phyloP scores from a whole-genome alignment of 768 basidiomycete genomes.

The Hygrophoropsis aurantiaca region DNA sequence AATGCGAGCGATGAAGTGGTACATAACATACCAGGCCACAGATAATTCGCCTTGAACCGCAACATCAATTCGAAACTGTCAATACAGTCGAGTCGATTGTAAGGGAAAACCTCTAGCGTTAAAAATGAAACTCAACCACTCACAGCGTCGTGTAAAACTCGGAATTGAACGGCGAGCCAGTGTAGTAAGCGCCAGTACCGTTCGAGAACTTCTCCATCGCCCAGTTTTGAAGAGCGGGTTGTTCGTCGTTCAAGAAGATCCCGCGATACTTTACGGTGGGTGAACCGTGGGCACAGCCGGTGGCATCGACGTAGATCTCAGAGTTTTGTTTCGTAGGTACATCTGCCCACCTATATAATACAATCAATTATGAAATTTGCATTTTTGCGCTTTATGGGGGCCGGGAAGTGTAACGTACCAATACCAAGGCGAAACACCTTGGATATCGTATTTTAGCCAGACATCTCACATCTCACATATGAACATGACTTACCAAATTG shows the following conservation, averaged over 20 bases:
- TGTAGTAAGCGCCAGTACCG: slow-evolving; percentile 47
- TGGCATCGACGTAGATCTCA: slow-evolving; percentile 46
- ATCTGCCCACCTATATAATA: slow-evolving; percentile 75
- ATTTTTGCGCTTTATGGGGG: not conserved
- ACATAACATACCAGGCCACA: slow-evolving; percentile 58
- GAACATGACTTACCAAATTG: slow-evolving; percentile 51
- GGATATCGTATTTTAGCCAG: not conserved
- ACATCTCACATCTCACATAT: not conserved
- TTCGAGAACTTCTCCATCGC: slow-evolving; percentile 68
- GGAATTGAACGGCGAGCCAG: slow-evolving; percentile 60
- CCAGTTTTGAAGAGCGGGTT: slow-evolving; percentile 72
- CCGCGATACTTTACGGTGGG: slow-evolving; percentile 73
- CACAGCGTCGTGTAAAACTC: slow-evolving; percentile 58
- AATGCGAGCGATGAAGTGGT: too few species aligned
- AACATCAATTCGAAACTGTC: slow-evolving; percentile 66
- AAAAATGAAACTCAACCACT: not conserved
- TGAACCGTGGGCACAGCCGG: slow-evolving; percentile 47
- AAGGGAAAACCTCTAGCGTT: not conserved
- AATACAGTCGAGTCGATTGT: too few species aligned
- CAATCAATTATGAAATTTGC: too few species aligned
- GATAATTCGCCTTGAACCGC: slow-evolving; percentile 65
- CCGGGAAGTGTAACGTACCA: slow-evolving; percentile 39
- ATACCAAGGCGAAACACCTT: slow-evolving; percentile 68
- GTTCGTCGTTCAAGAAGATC: slow-evolving; percentile 76
- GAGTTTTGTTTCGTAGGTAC: slow-evolving; percentile 55